Base-by-base conservation (phyloP, 495 filamentous ascomycete genomes). In the Penicillium fimorum region DNA sequence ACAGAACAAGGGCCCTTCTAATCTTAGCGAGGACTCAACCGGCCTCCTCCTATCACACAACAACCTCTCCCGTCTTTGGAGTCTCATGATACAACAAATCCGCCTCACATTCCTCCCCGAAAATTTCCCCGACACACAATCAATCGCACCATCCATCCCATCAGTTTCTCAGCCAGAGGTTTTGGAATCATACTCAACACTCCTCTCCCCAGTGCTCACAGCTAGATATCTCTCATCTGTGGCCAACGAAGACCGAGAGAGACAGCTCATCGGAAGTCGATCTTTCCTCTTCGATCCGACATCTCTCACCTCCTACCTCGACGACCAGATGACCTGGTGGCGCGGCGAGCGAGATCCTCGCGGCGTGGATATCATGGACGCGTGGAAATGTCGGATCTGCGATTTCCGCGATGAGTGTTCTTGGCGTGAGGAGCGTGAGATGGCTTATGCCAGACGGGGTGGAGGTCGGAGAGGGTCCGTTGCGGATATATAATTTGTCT, bases 331-430 rank as follows among this genome's bases (percentile, higher is more conserved):
- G 80, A 66, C 76, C 25, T 97, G 90, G 91, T 97, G 94, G 94
- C 83, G 79, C 41, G 94, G 95, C 4, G 79, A 91, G 66, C 70
- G 92, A 17, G 74, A 79, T 53, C 83, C 92, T 0, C 75, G 80
- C n/a, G 94, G 94, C 10, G 95, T 97, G 8, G 73, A 79, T n/a
- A 78, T 95, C 12, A 86, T 92, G 69, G 95, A 97, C 56, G 89
- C 90, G 0, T 96, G 86, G 79, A 98, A 98, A 71, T 98, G 94
- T 67, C 75, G 81, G 12, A 71, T 76, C 24, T 87, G 84, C 51
- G 82, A 86, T 48, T 87, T 87, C 59, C 75, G 70, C 22, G 84
- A 86, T 18, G 81, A 79, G 9, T 87, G 84, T 54, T 68, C 66
- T 27, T 87, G 84, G 84, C 65, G 84, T 33, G 81, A 83, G 70